Evolutionary conservation across 805 yeast genomes (phyloP).

Genomic region (Wickerhamiella allomyrinae): DNA sequence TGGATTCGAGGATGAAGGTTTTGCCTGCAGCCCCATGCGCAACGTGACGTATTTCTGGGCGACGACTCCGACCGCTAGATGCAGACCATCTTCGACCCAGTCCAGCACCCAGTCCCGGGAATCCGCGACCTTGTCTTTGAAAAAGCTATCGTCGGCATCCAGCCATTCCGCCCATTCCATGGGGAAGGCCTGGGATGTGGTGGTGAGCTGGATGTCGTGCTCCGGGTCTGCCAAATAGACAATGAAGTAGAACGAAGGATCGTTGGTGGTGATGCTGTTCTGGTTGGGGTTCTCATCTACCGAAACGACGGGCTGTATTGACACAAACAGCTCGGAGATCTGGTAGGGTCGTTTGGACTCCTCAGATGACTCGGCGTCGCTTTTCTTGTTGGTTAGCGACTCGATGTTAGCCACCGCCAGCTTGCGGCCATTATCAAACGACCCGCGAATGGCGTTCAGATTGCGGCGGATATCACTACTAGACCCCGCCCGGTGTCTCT

Average conservation of each 20-base stretch:
- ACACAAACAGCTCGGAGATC: constrained; percentile 49
- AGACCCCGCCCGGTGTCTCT: constrained; percentile 25
- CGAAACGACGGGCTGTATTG: constrained; percentile 46
- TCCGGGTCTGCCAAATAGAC: constrained; percentile 64
- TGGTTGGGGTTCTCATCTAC: constrained; percentile 20
- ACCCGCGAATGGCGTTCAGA: constrained; percentile 63
- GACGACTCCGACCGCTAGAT: constrained; percentile 64
- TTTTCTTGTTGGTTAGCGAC: constrained; percentile 28
- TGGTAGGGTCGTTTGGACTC: not conserved
- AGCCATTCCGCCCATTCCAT: constrained; percentile 88
- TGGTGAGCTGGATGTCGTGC: constrained; percentile 57
- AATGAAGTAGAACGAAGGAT: constrained; percentile 50
- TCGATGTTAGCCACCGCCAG: constrained; percentile 79
- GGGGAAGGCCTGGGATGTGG: constrained; percentile 85
- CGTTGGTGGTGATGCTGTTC: constrained; percentile 2
- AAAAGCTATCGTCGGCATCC: constrained; percentile 28
- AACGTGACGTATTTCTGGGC: constrained; percentile 85
- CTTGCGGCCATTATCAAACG: constrained; percentile 71
- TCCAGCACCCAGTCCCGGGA: constrained; percentile 72
- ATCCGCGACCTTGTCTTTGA: constrained; percentile 39
- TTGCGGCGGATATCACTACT: constrained; percentile 28
- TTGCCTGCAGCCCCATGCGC: constrained; percentile 52
- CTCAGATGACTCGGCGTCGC: constrained; percentile 15
- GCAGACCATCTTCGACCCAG: constrained; percentile 70
- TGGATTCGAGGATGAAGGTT: not conserved